phyloP scores from a whole-genome alignment of 2,329 filamentous ascomycete genomes.

The Gaeumannomyces tritici region DNA sequence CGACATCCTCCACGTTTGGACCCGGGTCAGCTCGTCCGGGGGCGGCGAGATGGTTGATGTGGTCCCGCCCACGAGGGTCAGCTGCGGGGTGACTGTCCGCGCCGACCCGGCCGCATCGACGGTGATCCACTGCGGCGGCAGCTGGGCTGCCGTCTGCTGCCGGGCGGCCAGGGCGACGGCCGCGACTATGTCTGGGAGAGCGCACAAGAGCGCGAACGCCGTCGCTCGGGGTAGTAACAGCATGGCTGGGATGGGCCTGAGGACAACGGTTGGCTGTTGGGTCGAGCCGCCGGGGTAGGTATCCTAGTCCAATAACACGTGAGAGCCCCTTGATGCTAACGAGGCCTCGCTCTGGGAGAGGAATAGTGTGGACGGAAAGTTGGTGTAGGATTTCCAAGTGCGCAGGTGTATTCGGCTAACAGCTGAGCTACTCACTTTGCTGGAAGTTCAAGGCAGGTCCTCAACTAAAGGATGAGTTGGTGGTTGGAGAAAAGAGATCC shows the following conservation, averaged over 20 bases:
- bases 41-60: constrained; percentile 17
- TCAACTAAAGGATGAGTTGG: no score
- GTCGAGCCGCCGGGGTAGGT: no score
- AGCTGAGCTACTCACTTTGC: neutral
- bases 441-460: neutral
- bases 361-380: neutral
- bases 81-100: constrained; percentile 18
- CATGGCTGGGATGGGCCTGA: neutral
- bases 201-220: neutral
- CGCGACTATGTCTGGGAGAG: neutral
- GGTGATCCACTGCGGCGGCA: constrained; percentile 18
- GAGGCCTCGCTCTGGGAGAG: neutral
- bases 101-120: constrained; percentile 17
- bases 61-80: constrained; percentile 16
- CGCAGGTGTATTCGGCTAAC: neutral
- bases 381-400: no score
- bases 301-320: neutral
- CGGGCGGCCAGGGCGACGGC: neutral
- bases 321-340: neutral
- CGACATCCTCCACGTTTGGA: constrained; percentile 17
- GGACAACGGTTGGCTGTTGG: no score
- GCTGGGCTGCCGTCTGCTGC: neutral
- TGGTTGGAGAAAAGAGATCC: no score
- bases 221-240: neutral
- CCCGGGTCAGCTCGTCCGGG: constrained; percentile 13